Base-by-base conservation (phyloP, 495 filamentous ascomycete species). In the Hamigera avellanea region DNA sequence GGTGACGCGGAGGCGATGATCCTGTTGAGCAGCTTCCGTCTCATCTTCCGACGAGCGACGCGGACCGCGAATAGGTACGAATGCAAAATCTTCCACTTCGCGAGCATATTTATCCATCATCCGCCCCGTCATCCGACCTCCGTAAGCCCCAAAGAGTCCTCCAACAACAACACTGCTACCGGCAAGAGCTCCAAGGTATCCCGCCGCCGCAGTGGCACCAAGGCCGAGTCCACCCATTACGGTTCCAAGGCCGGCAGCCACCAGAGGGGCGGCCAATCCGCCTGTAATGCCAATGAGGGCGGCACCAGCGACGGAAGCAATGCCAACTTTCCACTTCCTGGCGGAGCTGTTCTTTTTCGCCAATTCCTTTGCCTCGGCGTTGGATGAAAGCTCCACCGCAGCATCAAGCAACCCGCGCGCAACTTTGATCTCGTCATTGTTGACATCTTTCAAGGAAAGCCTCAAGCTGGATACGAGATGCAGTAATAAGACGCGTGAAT, bases 21-120 rank as follows among this genome's bases (percentile, higher is more conserved):
- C 68, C 36, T 78, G 62, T 9, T 50, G 46, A 23, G 57, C 59
- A 21, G 56, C 57, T 33, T 68, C 64, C 18, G 42, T 64, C n/a
- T 66, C 60, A 29, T 67, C 54, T n/a, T 54, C 47, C 0, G 61
- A 56, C 12, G 59, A 54, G 46, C 44, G 67, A 46, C 45, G 57
- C 9, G 51, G 48, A 9, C 69, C 67, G 23, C 71, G 66, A 26
- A 93, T 60, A 1, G 87, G 86, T 12, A 95, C 53, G 46, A 98
- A 88, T 5, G 76, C 86, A 54, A 95, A 94, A 54, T 95, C 87
- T 33, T 80, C 71, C 10, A 95, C 80, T 41, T 95, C 87, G 37
- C 75, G 78, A 13, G 84, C 79, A 57, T 94, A 91, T 29, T 78
- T 69, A 42, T 89, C 86, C 72, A 95, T 82, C 76, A 86, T 81